Percentiles rank a stretch among this genome's conserved stretches.
Evolutionary conservation across 2,329 filamentous ascomycete species (phyloP).

Genomic region (Fusarium camptoceras): DNA sequence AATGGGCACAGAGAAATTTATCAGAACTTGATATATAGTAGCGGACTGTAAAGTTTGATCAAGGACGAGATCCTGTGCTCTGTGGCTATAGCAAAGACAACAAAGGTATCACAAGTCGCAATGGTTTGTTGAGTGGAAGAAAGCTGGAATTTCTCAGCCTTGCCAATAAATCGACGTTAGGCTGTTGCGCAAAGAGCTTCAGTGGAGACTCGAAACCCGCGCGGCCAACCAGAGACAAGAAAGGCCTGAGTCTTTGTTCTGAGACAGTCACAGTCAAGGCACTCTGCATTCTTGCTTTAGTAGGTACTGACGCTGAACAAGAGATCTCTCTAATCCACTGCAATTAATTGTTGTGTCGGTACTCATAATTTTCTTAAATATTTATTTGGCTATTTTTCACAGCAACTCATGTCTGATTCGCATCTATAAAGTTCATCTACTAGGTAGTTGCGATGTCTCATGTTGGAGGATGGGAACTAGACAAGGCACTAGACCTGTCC

Average conservation of each 20-base stretch:
- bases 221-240: constrained; percentile 19
- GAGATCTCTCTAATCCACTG: neutral
- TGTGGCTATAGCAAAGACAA: neutral
- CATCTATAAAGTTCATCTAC: constrained; percentile 2
- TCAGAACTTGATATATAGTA: neutral
- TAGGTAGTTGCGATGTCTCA: neutral
- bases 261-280: neutral
- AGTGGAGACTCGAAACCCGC: neutral
- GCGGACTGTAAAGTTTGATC: neutral
- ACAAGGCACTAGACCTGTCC: constrained; percentile 8
- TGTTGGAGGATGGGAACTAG: neutral
- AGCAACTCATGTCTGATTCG: neutral
- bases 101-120: constrained; percentile 10
- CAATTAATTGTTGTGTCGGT: fast-evolving
- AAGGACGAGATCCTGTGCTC: neutral
- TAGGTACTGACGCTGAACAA: neutral
- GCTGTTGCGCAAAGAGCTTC: constrained; percentile 37
- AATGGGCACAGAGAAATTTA: neutral
- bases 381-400: neutral
- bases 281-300: neutral
- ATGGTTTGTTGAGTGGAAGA: constrained; percentile 25
- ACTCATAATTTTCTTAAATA: neutral
- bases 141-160: constrained; percentile 44
- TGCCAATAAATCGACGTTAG: constrained; percentile 37
- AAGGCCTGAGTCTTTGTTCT: constrained; percentile 3